phyloP scores from a whole-genome alignment of 768 basidiomycete species.

The Russula vinacea region DNA sequence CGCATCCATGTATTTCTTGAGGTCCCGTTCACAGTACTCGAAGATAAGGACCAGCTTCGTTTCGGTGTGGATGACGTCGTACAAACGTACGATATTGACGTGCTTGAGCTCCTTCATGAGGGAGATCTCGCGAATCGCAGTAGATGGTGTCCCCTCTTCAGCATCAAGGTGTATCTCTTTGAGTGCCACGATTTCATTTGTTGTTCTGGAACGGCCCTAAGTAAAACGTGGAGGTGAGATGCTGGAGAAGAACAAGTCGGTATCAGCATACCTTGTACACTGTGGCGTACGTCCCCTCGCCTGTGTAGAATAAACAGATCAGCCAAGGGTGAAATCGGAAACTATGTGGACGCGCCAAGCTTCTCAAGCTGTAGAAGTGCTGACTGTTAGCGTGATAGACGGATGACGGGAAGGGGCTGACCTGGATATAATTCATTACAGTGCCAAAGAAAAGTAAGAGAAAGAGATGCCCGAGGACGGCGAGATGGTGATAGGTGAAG shows the following conservation, averaged over 20 bases:
- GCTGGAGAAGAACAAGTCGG: slow-evolving; percentile 12
- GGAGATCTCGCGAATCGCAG: slow-evolving; percentile 97
- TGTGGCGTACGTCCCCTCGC: slow-evolving; percentile 92
- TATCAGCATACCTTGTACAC: slow-evolving; percentile 79
- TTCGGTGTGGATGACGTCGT: slow-evolving; percentile 99
- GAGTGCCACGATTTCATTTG: slow-evolving; percentile 97
- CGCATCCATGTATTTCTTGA: slow-evolving; percentile 99
- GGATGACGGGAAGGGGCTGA: slow-evolving; percentile 31
- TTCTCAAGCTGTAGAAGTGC: slow-evolving; percentile 68
- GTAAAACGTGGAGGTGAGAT: not conserved
- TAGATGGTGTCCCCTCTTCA: slow-evolving; percentile 97
- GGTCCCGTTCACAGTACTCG: slow-evolving; percentile 96
- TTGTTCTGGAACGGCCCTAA: slow-evolving; percentile 93
- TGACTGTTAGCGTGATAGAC: slow-evolving; percentile 22
- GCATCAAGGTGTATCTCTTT: slow-evolving; percentile 99
- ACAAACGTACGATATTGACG: slow-evolving; percentile 94
- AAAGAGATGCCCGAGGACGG: not conserved
- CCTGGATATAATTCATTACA: slow-evolving; percentile 59
- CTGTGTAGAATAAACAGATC: slow-evolving; percentile 37
- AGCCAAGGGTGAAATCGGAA: not conserved
- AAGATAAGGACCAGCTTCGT: slow-evolving; percentile 97
- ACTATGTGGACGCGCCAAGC: slow-evolving; percentile 49
- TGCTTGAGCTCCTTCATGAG: slow-evolving; percentile 99
- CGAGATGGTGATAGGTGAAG: not conserved
- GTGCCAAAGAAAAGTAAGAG: not conserved